Conservation (phyloP, 2,329 filamentous ascomycete species). For the Neonectria coccinea region DNA sequence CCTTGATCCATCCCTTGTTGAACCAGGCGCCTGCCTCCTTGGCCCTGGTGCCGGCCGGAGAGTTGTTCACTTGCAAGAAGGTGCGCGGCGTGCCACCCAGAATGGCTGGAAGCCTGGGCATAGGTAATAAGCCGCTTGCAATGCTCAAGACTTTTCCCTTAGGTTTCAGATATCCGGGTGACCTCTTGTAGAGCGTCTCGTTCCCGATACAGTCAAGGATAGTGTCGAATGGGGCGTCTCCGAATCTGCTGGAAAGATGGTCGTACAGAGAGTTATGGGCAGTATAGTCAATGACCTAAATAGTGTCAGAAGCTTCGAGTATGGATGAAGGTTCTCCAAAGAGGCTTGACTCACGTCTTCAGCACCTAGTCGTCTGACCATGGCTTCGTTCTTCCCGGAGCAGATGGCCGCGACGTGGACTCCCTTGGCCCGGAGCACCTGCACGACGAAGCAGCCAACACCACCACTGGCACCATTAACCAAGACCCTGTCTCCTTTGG, state of each 20-base stretch:
- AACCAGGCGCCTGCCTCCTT: conserved; percentile 25
- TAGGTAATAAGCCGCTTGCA: conserved; percentile 28
- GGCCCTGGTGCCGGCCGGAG: conserved; percentile 13
- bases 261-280: conserved; percentile 34
- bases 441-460: conserved; percentile 21
- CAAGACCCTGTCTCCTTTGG: conserved; percentile 8
- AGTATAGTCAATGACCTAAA: conserved; percentile 42
- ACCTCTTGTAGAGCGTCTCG: conserved; percentile 37
- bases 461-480: conserved; percentile 1
- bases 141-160: conserved; percentile 40
- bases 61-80: not conserved
- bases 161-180: conserved; percentile 36
- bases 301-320: not conserved
- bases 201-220: conserved; percentile 43
- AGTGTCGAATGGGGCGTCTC: conserved; percentile 29
- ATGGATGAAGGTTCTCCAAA: not conserved
- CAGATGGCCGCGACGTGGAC: conserved; percentile 41
- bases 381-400: conserved; percentile 36
- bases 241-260: conserved; percentile 22
- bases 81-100: not conserved
- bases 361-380: conserved; percentile 41
- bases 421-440: conserved; percentile 36
- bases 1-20: conserved; percentile 24
- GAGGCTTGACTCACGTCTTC: conserved; percentile 36
- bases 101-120: not conserved